Evolutionary conservation across 371 early-diverging fungal genomes (phyloP), one percentile per base, ranked within the genome.

Genomic region (Rhizopus arrhizus): DNA sequence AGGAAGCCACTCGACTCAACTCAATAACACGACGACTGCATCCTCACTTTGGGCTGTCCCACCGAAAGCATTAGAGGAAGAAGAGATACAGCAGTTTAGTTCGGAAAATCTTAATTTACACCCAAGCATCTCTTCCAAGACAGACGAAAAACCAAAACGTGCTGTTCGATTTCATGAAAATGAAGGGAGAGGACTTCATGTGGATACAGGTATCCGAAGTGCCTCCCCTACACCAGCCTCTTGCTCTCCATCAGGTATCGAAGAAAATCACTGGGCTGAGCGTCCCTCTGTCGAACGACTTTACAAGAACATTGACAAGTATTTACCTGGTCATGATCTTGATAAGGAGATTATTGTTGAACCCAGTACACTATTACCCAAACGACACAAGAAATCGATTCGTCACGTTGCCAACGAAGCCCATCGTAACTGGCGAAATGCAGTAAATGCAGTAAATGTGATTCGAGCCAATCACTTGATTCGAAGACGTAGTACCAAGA

Each of bases 291-390:
- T 90, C 9, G 90, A 91, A 32, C 78, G 84, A 33, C 81, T 93
- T 52, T 84, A 84, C 46, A 83, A 88, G 53, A 84, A 91, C 59
- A 77, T 93, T 55, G 91, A 90, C 57, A 77, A 85, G 60, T 93
- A 87, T 70, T 84, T 93, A 63, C 91, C 91, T 31, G 87, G 78
- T 13, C 89, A 93, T 62, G 92, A 93, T 64, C 66, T 93, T 45
- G 93, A 93, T 61, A 81, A 85, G 60, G 91, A 89, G 16, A 89
- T 92, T 34, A 72, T 89, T 36, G 85, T 89, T 47, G 78, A 81
- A 28, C 62, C 53, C 69, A 16, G 48, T 43, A 47, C 49, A 22
- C 41, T 59, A 8, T 61, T 59, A 9, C 60, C 68, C n/a, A 59
- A 69, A 9, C 59, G 75, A 47, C 82, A 81, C 42, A 82, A 77